These are phyloP conservation scores for Fusarium burgessii DNA, from an alignment of 2,329 filamentous ascomycete genomes.

Conservation along the genomic window DNA sequence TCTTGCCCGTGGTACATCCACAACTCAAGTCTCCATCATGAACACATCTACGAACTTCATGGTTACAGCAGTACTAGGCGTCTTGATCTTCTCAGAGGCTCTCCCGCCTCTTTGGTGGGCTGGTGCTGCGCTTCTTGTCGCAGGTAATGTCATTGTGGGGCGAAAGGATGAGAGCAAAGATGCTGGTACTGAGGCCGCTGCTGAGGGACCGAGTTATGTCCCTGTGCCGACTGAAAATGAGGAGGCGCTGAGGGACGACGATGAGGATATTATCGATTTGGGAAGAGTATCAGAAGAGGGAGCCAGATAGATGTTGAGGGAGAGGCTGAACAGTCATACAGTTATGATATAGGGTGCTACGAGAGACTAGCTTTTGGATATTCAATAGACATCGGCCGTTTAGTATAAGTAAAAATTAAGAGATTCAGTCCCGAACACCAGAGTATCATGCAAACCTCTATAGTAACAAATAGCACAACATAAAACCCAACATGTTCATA, in stretches of 20 bases:
- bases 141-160: conserved; percentile 83
- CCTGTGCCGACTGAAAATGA: conserved; percentile 46
- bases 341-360: background rate
- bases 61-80: conserved; percentile 78
- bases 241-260: conserved; percentile 43
- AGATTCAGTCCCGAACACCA: conserved; percentile 41
- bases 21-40: conserved; percentile 83
- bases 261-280: conserved; percentile 54
- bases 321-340: background rate
- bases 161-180: conserved; percentile 68
- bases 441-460: conserved; percentile 36
- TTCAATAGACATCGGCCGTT: background rate
- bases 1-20: conserved; percentile 78
- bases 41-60: conserved; percentile 88
- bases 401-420: conserved; percentile 12
- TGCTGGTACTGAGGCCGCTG: conserved; percentile 31
- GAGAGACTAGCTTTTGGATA: background rate
- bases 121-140: conserved; percentile 77
- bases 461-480: conserved; percentile 11
- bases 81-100: conserved; percentile 76
- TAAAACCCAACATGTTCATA: conserved; percentile 7
- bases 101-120: conserved; percentile 82
- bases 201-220: conserved; percentile 47
- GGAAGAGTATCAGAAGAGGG: conserved; percentile 44
- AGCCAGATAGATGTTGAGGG: conserved; percentile 13